phyloP scores from a whole-genome alignment of 2,329 filamentous ascomycete species.

The Coniella vitis region DNA sequence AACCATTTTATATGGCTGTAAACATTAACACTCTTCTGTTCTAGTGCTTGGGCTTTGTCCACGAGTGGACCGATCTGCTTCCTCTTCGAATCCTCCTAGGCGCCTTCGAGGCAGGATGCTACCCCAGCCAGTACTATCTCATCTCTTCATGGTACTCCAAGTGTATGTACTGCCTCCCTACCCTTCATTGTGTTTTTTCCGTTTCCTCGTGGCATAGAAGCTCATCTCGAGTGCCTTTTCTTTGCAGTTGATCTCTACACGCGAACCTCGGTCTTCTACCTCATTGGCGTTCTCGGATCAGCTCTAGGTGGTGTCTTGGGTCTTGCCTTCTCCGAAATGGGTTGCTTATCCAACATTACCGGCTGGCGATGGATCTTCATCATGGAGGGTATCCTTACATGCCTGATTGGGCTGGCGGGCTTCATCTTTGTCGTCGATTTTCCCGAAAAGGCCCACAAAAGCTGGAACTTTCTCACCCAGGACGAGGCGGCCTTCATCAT shows the following conservation, averaged over 20 bases:
- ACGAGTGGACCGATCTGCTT: neutral
- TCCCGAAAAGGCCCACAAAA: slow-evolving; percentile 46
- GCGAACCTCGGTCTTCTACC: slow-evolving; percentile 62
- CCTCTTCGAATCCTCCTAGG: neutral
- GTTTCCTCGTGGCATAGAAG: neutral
- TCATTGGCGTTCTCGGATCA: slow-evolving; percentile 59
- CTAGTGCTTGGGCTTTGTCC: neutral
- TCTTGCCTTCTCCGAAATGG: slow-evolving; percentile 61
- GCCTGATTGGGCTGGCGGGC: slow-evolving; percentile 38
- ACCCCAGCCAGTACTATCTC: neutral
- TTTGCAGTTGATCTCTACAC: slow-evolving; percentile 57
- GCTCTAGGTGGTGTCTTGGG: slow-evolving; percentile 64
- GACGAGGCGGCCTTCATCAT: slow-evolving; percentile 47
- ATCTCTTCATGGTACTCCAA: neutral
- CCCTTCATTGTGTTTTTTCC: no score
- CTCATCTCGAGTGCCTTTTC: neutral
- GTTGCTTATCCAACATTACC: slow-evolving; percentile 44
- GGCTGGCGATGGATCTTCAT: slow-evolving; percentile 66
- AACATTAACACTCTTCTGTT: neutral
- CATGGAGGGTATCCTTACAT: slow-evolving; percentile 47
- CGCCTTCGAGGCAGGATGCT: slow-evolving; percentile 8
- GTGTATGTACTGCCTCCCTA: neutral
- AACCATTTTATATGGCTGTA: neutral
- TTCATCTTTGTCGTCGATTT: slow-evolving; percentile 59
- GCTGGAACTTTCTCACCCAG: slow-evolving; percentile 45